Evolutionary conservation across 371 early-diverging fungal genomes (phyloP), one percentile per base, ranked within the genome.

Genomic region (Mucor lusitanicus): DNA sequence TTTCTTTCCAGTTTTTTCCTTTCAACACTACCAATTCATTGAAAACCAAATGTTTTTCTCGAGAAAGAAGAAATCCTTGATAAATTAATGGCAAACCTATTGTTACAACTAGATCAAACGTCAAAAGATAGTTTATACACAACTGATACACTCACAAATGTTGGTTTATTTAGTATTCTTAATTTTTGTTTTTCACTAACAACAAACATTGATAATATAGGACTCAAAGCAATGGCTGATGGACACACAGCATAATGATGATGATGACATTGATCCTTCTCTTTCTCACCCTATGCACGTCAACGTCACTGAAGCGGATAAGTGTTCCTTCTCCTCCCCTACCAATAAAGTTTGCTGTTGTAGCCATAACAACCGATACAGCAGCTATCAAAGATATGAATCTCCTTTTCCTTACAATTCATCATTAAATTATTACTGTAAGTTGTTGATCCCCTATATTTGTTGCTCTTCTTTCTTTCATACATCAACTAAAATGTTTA

Each of bases 141-240:
- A 53, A 53, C 53, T 53, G 27, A 53, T 53, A 53, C 53, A 13
- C 53, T 53, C 53, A 53, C 53, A 53, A 53, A 53, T 53, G 53
- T 53, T 53, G 53, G 53, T 53, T 53, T 53, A 53, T 27, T 27
- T 53, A 27, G 27, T 53, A 53, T 13, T 11, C 12, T 27, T 13
- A 4, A 15, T 12, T 11, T 1, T 12, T 15, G 13, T 27, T 4
- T 23, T 19, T 48, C 7, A 19, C 27, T 53, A 27, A 53, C 8
- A 1, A 48, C 21, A 53, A 23, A 23, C 23, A 21, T 46, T 21
- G 21, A 53, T 27, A 53, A 53, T 27, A 53, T 53, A 53, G 53
- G 53, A 15, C 13, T 27, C 53, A 15, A 53, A 27, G 27, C 25
- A 27, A 53, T 53, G 53, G 53, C 12, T 27, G 11, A 25, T 13